phyloP scores from a whole-genome alignment of 2,329 filamentous ascomycete genomes.

The Aspergillus pseudonomiae region DNA sequence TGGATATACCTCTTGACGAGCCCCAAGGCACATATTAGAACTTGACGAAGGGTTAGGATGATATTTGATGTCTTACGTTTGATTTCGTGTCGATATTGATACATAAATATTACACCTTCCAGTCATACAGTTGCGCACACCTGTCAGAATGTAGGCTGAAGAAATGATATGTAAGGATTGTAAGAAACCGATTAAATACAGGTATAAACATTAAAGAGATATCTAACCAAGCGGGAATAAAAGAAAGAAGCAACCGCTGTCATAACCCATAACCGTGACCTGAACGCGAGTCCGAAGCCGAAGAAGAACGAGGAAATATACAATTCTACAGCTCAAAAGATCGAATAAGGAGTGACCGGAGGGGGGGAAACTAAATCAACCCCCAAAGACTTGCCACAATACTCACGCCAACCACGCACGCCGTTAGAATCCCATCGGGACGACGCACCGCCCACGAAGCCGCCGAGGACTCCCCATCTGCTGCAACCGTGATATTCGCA shows the following conservation, averaged over 20 bases:
- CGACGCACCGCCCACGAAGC: not conserved
- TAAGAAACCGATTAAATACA: not conserved
- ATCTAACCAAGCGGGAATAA: conserved; percentile 2
- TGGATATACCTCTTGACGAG: conserved; percentile 17
- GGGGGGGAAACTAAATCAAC: conserved; percentile 8
- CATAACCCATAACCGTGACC: conserved; percentile 30
- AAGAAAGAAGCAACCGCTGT: conserved; percentile 27
- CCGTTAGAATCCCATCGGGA: conserved; percentile 5
- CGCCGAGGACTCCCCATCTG: conserved; percentile 12
- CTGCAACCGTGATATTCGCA: conserved; percentile 45
- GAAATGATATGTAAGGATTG: not conserved
- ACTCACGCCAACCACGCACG: conserved; percentile 13
- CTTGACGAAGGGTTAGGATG: not conserved
- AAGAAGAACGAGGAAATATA: not conserved
- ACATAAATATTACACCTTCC: not conserved
- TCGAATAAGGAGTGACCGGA: not conserved
- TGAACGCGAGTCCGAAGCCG: conserved; percentile 10
- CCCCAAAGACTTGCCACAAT: conserved; percentile 11
- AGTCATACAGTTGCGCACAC: too few species aligned
- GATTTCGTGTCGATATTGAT: conserved; percentile 3
- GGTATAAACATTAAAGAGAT: not conserved
- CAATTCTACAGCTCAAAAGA: not conserved
- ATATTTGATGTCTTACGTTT: conserved; percentile 4
- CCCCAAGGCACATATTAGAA: conserved; percentile 2
- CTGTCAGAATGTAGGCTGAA: not conserved